phyloP scores from a whole-genome alignment of 1,139 yeast species.

The Scheffersomyces insectosa region DNA sequence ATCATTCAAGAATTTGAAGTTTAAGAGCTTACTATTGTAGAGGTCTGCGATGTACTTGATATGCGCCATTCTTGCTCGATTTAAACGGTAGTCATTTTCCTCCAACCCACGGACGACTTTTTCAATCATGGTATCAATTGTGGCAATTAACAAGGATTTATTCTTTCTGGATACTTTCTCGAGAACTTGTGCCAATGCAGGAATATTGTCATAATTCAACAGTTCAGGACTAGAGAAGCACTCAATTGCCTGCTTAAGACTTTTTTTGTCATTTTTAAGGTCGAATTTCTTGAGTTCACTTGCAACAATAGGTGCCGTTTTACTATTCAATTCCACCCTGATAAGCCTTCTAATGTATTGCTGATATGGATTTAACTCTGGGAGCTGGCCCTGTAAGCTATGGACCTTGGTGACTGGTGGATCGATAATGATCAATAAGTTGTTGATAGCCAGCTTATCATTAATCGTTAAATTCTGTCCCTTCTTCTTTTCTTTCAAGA shows the following conservation, averaged over 20 bases:
- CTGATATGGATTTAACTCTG: conserved; percentile 39
- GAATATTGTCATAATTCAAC: conserved; percentile 57
- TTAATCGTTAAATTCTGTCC: conserved; percentile 49
- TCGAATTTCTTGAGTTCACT: conserved; percentile 47
- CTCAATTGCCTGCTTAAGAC: conserved; percentile 42
- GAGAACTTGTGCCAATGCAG: conserved; percentile 51
- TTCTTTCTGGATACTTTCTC: conserved; percentile 34
- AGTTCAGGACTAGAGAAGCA: conserved; percentile 64
- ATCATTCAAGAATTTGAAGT: conserved; percentile 49
- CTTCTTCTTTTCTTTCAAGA: conserved; percentile 54
- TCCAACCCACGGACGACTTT: conserved; percentile 67
- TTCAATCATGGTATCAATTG: conserved; percentile 70
- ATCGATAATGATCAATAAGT: conserved; percentile 57
- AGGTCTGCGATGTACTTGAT: conserved; percentile 62
- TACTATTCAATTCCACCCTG: conserved; percentile 48
- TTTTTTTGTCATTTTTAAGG: conserved; percentile 42
- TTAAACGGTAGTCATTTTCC: conserved; percentile 56
- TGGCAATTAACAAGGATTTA: conserved; percentile 39
- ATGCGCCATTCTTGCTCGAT: conserved; percentile 64
- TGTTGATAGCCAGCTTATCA: conserved; percentile 61
- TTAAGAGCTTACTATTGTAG: conserved; percentile 49
- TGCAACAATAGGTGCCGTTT: conserved; percentile 35
- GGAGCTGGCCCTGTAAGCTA: conserved; percentile 19
- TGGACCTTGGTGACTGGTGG: conserved; percentile 50
- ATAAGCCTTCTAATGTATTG: conserved; percentile 53